Percentiles rank a stretch among this genome's conserved stretches.
phyloP scores from a whole-genome alignment of 108 stramenopile species.

The Chaetoceros muelleri region DNA sequence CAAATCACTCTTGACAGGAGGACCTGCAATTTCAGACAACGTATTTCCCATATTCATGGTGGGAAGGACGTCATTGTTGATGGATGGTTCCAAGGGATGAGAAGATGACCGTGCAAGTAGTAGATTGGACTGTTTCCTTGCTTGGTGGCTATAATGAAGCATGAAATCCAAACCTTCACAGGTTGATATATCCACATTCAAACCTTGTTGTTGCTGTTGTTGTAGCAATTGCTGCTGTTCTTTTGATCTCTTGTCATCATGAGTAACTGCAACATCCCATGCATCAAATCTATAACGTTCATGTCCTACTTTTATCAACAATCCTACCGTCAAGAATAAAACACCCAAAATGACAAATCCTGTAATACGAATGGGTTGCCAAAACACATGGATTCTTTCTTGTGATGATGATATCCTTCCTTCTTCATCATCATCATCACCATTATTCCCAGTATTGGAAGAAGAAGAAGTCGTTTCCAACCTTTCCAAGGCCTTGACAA shows the following conservation, averaged over 20 bases:
- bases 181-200: background rate
- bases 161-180: background rate
- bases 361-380: conserved; percentile 5
- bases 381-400: background rate
- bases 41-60: background rate
- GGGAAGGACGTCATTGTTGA: background rate
- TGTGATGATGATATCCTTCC: too few relatives aligned
- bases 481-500: background rate
- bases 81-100: too few relatives aligned
- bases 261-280: background rate
- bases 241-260: background rate
- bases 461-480: background rate
- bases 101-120: too few relatives aligned
- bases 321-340: background rate
- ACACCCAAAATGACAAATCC: background rate
- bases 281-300: background rate
- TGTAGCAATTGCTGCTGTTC: too few relatives aligned
- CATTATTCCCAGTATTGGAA: background rate
- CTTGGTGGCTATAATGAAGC: background rate
- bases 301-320: background rate
- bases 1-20: too few relatives aligned
- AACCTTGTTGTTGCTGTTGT: too few relatives aligned
- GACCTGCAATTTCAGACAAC: background rate
- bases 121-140: background rate
- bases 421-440: background rate